Base-by-base conservation (phyloP, 2,329 filamentous ascomycete species). In the Ceratocystis destructans region DNA sequence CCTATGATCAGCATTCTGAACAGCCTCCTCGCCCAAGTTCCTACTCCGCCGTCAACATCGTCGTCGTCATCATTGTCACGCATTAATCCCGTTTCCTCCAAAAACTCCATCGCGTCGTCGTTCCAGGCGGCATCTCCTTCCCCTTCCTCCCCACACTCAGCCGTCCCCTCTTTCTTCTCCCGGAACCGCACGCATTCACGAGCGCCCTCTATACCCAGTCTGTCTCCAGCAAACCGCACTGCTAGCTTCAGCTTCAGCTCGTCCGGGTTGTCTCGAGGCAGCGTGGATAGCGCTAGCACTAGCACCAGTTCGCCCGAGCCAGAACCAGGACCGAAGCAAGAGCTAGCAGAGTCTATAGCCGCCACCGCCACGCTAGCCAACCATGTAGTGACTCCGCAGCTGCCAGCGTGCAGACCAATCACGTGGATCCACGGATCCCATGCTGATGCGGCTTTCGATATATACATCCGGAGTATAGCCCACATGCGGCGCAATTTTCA, bases 1-100 rank as follows among this genome's bases (percentile, higher is more conserved):
- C 85, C 85, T 37, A 77, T 89, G 75, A 76, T 85, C 68, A 79
- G 83, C 53, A 89, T 90, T 65, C 78, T 89, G 68, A 83, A 87
- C 72, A 78, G 79, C 5, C 73, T 85, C 28, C 72, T 75, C 7
- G 62, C 66, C 3, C 66, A 62, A 31, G 57, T 61, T 8, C 61
- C 41, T 15, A 41, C 64, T 8, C 31, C 55, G 6, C 66, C 66
- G 1, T 31, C 66, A 15, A 53, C 48, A 5, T 53, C 48, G 25
- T 50, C 28, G 28, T 28, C 28, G 12, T 67, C 63, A 8, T 64
- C 62, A 37, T 25, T 28, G 7, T 57, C 46, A 31, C 62, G 46
- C 8, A 25, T 15, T 15, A 28, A 31, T n/a, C 28, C 41, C 20
- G 12, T 25, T 15, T 28, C 48, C 48, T 25, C 22, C 10, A 53